A percentile compares a stretch with the other conserved stretches of the same genome.
Conservation (phyloP, 805 yeast species). For the Teunomyces aglyptinius region DNA sequence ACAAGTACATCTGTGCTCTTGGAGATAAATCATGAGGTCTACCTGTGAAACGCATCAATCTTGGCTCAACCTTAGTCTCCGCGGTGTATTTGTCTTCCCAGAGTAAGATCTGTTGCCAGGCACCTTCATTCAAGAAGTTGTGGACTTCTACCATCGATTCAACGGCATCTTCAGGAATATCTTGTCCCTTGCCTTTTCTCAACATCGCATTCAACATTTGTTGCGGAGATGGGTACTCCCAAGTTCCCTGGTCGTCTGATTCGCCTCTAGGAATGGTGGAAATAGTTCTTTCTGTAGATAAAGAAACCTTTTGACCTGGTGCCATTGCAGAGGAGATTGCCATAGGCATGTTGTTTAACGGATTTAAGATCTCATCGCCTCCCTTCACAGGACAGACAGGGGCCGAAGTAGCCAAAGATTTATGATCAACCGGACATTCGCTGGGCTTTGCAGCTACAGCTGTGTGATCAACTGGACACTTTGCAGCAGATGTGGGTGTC, state of each 20-base stretch:
- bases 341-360: constrained; percentile 86
- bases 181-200: constrained; percentile 85
- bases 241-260: constrained; percentile 60
- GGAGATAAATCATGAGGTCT: constrained; percentile 88
- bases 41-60: constrained; percentile 85
- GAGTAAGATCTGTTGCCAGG: constrained; percentile 89
- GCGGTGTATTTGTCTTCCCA: constrained; percentile 83
- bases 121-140: constrained; percentile 94
- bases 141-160: constrained; percentile 97
- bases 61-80: constrained; percentile 58
- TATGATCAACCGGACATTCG: constrained; percentile 35
- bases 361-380: constrained; percentile 52
- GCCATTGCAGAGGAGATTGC: constrained; percentile 61
- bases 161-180: constrained; percentile 91
- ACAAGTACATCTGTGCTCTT: constrained; percentile 68
- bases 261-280: constrained; percentile 88
- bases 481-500: constrained; percentile 9
- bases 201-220: constrained; percentile 99
- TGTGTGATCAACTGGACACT: constrained; percentile 44
- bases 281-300: constrained; percentile 80
- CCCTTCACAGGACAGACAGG: constrained; percentile 40
- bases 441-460: constrained; percentile 12
- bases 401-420: constrained; percentile 18
- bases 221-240: constrained; percentile 99
- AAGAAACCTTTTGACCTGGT: constrained; percentile 74